phyloP scores from a whole-genome alignment of 176 grass and related monocot species.

The Avena atlantica region DNA sequence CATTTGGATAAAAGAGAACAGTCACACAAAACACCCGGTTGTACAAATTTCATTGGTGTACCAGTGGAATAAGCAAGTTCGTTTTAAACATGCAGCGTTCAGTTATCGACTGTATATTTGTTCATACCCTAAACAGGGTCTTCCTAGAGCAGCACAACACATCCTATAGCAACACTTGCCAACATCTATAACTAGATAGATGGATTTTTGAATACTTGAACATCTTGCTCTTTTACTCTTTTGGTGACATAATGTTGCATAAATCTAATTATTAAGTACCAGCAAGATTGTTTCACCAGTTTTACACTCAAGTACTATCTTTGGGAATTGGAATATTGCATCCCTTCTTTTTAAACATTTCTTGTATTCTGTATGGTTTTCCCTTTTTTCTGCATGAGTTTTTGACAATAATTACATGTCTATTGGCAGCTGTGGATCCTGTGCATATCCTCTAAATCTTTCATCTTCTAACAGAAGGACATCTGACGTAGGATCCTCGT shows the following conservation, averaged over 20 bases:
- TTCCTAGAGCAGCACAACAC: not conserved
- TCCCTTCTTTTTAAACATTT: not conserved
- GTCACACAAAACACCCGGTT: not conserved
- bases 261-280: slow-evolving; percentile 3
- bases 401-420: slow-evolving; percentile 34
- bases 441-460: slow-evolving; percentile 70
- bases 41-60: not conserved
- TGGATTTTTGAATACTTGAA: not conserved
- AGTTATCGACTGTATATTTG: not conserved
- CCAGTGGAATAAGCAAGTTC: not conserved
- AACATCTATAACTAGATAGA: not conserved
- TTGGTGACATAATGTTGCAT: not conserved
- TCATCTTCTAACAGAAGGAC: slow-evolving; percentile 65
- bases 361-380: not conserved
- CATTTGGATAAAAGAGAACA: not conserved
- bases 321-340: not conserved
- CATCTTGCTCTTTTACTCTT: not conserved
- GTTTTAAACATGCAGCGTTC: not conserved
- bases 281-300: not conserved
- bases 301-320: not conserved
- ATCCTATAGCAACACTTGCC: not conserved
- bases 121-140: not conserved
- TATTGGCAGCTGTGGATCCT: slow-evolving; percentile 64
- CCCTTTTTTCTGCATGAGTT: slow-evolving; percentile 2
- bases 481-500: slow-evolving; percentile 56